These are phyloP conservation scores for Candida maesae DNA, from an alignment of 805 yeast species.

Conservation along the genomic window DNA sequence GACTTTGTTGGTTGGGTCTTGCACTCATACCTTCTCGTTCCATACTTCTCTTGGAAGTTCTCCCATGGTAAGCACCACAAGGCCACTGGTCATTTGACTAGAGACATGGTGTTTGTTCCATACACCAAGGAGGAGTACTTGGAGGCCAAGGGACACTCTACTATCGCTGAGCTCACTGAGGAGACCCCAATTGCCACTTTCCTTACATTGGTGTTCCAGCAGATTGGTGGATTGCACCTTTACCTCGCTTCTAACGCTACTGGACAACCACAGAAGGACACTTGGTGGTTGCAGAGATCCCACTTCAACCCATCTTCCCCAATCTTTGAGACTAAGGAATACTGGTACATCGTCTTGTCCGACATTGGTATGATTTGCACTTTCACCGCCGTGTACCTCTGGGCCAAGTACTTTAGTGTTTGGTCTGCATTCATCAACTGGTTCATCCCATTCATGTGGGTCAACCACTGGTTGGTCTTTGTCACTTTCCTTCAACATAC, in stretches of 20 bases:
- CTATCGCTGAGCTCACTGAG: slow-evolving; percentile 46
- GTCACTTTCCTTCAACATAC: slow-evolving; percentile 84
- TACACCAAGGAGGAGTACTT: slow-evolving; percentile 56
- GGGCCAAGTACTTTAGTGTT: slow-evolving; percentile 60
- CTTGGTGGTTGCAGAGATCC: slow-evolving; percentile 45
- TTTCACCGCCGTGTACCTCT: slow-evolving; percentile 48
- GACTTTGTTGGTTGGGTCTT: slow-evolving; percentile 81
- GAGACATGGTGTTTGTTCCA: slow-evolving; percentile 87
- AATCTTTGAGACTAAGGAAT: slow-evolving; percentile 68
- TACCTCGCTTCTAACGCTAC: slow-evolving; percentile 69
- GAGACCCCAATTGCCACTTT: slow-evolving; percentile 74
- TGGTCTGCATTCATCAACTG: slow-evolving; percentile 64
- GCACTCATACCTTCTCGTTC: slow-evolving; percentile 76
- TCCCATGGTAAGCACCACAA: slow-evolving; percentile 87
- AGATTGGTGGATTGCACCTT: slow-evolving; percentile 71
- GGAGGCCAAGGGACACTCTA: slow-evolving; percentile 22
- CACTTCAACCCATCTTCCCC: slow-evolving; percentile 77
- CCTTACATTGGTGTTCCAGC: slow-evolving; percentile 55
- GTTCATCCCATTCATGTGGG: slow-evolving; percentile 73
- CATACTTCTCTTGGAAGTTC: slow-evolving; percentile 84
- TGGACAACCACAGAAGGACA: slow-evolving; percentile 61
- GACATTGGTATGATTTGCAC: slow-evolving; percentile 68
- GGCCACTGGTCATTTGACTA: slow-evolving; percentile 77
- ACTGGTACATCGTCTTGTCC: slow-evolving; percentile 64
- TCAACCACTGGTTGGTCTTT: slow-evolving; percentile 88